Conservation (phyloP, 73 alveolate genomes). For the Paramecium sonneborni region DNA sequence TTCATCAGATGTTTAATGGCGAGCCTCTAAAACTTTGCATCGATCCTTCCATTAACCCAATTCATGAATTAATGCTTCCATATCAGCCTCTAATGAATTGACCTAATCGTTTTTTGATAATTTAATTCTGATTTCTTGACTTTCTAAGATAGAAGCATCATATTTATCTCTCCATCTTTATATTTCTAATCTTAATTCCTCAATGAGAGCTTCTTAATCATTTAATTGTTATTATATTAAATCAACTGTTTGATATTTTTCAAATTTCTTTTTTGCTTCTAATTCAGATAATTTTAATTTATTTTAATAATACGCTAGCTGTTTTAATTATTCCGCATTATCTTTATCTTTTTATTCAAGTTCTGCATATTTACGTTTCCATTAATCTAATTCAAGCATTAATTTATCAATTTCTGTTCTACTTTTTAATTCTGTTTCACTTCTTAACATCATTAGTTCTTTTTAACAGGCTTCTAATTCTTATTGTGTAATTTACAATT, state of each 20-base stretch:
- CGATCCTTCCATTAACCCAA: background rate
- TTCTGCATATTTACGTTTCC: background rate
- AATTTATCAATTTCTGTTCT: background rate
- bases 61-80: conserved; percentile 17
- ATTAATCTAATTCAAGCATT: background rate
- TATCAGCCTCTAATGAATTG: background rate
- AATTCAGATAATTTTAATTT: background rate
- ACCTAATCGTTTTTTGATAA: background rate
- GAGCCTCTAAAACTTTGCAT: background rate
- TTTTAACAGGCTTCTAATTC: background rate
- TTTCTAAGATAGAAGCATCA: background rate
- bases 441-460: background rate
- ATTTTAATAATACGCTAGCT: conserved; percentile 1
- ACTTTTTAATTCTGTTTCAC: background rate
- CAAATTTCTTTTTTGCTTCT: conserved; percentile 50
- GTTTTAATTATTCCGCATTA: conserved; percentile 11
- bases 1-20: background rate
- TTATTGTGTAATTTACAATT: background rate
- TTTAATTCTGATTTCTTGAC: background rate
- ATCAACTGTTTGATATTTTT: background rate
- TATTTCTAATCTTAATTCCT: background rate
- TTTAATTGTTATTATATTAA: background rate
- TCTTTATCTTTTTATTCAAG: background rate
- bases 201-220: background rate
- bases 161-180: background rate